Conservation (phyloP, 2,329 filamentous ascomycete species). For the Cordyceps farinosa region DNA sequence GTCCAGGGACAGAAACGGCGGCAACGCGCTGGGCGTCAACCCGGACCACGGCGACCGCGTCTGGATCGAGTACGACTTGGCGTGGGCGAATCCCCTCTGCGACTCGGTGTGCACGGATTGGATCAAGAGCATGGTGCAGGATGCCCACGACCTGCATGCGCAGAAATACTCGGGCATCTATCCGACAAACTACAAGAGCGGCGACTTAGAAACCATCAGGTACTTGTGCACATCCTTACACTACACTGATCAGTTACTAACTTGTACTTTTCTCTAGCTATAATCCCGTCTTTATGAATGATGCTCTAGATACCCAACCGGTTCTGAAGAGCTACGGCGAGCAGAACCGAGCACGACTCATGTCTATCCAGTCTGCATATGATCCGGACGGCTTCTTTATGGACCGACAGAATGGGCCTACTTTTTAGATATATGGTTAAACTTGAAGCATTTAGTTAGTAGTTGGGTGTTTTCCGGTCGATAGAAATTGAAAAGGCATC, state of each 20-base stretch:
- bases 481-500: too few relatives aligned
- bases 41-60: constrained; percentile 27
- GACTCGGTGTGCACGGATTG: constrained; percentile 22
- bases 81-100: constrained; percentile 24
- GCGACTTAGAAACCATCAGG: constrained; percentile 22
- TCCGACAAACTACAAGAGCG: constrained; percentile 23
- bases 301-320: constrained; percentile 21
- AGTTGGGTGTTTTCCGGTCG: too few relatives aligned
- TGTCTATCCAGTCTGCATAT: constrained; percentile 18
- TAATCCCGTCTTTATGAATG: constrained; percentile 27
- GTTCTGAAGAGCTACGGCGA: constrained; percentile 23
- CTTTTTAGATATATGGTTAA: background rate
- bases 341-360: constrained; percentile 19
- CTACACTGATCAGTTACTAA: background rate
- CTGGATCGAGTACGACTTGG: constrained; percentile 32
- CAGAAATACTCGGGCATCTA: constrained; percentile 20
- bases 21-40: constrained; percentile 27
- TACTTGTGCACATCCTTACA: background rate
- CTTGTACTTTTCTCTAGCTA: constrained; percentile 16
- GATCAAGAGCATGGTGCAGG: constrained; percentile 15
- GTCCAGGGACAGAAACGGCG: constrained; percentile 17
- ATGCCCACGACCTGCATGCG: constrained; percentile 20
- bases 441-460: too few relatives aligned
- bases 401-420: constrained; percentile 8
- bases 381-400: constrained; percentile 20